Conservation (phyloP, 768 basidiomycete genomes). For the Tylopilus felleus region DNA sequence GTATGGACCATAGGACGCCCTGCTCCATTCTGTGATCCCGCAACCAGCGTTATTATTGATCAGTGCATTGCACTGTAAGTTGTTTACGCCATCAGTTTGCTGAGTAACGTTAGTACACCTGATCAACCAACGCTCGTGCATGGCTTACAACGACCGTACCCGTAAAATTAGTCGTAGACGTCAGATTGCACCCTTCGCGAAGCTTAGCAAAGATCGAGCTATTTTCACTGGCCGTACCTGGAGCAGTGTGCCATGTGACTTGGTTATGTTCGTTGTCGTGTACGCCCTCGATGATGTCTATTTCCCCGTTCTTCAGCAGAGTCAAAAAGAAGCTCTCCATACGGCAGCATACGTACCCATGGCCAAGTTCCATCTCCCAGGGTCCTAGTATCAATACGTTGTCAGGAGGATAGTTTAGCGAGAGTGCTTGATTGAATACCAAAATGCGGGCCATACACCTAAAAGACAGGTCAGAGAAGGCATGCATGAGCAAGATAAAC, state of each 20-base stretch:
- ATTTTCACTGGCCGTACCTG: constrained; percentile 38
- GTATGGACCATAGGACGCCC: constrained; percentile 76
- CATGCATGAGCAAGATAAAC: background rate
- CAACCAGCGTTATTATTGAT: constrained; percentile 67
- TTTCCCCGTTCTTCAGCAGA: constrained; percentile 61
- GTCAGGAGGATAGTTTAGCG: constrained; percentile 1
- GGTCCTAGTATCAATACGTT: constrained; percentile 21
- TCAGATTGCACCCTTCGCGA: constrained; percentile 53
- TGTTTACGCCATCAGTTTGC: constrained; percentile 47
- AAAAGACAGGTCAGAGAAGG: constrained; percentile 2
- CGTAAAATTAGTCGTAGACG: constrained; percentile 52
- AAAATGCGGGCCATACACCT: constrained; percentile 86
- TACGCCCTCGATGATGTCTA: constrained; percentile 82
- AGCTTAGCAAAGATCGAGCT: background rate
- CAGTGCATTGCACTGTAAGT: constrained; percentile 53
- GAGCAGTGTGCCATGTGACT: constrained; percentile 74
- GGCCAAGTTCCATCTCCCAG: constrained; percentile 60
- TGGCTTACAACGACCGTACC: constrained; percentile 59
- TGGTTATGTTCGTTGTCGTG: constrained; percentile 84
- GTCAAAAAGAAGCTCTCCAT: constrained; percentile 2
- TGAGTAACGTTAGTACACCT: constrained; percentile 20
- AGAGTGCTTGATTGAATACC: constrained; percentile 38
- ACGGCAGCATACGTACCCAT: constrained; percentile 39
- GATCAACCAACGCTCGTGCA: background rate
- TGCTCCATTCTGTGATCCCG: constrained; percentile 74